Percentiles rank a stretch among this genome's conserved stretches.
These are phyloP conservation scores for Colletotrichum abscissum DNA, from an alignment of 2,329 filamentous ascomycete genomes.

Conservation along the genomic window DNA sequence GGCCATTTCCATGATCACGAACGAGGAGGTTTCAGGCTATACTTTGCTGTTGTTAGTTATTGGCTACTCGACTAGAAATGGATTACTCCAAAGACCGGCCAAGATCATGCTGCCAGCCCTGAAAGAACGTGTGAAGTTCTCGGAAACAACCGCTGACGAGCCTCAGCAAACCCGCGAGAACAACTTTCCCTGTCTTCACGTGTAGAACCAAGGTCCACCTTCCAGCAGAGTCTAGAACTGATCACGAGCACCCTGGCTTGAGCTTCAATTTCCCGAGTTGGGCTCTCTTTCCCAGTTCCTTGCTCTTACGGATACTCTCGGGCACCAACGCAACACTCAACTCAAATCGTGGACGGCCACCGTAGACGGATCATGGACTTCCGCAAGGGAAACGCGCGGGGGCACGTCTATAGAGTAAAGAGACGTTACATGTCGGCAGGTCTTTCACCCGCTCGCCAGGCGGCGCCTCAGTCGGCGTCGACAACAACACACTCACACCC, in stretches of 20 bases:
- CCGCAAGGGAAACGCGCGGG: not conserved
- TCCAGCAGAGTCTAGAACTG: not conserved
- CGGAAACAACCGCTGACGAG: not conserved
- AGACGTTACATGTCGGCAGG: not conserved
- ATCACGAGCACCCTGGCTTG: slow-evolving; percentile 14
- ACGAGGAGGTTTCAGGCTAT: not conserved
- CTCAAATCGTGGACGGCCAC: slow-evolving; percentile 19
- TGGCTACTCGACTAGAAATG: not conserved
- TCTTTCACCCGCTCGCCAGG: not conserved
- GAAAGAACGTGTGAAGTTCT: not conserved
- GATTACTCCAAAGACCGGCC: too few species aligned
- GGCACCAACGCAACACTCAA: slow-evolving; percentile 29
- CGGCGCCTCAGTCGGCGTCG: not conserved
- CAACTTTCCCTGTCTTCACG: slow-evolving; percentile 13
- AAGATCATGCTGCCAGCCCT: not conserved
- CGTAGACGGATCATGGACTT: slow-evolving; percentile 13
- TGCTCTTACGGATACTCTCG: slow-evolving; percentile 7
- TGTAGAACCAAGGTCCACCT: slow-evolving; percentile 6
- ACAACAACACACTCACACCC: slow-evolving; percentile 15
- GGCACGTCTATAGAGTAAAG: not conserved
- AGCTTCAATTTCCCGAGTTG: slow-evolving; percentile 20
- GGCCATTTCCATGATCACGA: not conserved
- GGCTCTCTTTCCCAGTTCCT: not conserved
- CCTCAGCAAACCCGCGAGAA: not conserved
- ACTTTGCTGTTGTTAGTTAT: not conserved